Base-by-base conservation (phyloP, 441 rosid species). In the Isatis lusitanica region DNA sequence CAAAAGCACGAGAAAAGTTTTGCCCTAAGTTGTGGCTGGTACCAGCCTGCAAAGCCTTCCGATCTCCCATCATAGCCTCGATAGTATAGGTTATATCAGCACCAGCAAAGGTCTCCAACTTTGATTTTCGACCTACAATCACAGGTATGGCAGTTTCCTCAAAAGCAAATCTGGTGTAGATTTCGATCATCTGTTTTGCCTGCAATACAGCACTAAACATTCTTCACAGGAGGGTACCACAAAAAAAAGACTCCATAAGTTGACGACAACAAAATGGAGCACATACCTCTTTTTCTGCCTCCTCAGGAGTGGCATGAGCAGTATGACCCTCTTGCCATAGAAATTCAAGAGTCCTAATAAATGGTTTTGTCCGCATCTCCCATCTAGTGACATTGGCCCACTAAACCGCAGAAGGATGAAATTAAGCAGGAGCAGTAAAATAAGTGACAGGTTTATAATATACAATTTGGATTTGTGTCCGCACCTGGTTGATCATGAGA, bases 21-120 rank as follows among this genome's bases (percentile, higher is more conserved):
- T 90, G 97, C 55, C 92, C 96, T 67, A 92, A 86, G 80, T 89
- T 89, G 85, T 92, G 97, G 83, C 97, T 90, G 12, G 97, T 90
- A 62, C 97, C 95, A 74, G 97, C 96, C 68, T 89, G 97, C 79
- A 89, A 82, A 48, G 97, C 98, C 78, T 90, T 94, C 51, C 84
- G 78, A 80, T 94, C 98, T 71, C 97, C 97, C 97, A 94, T 94
- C 97, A 92, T 92, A 79, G 93, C 97, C 83, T 94, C 98, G 80
- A 94, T 92, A 17, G 97, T 94, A 75, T 89, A 90, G 9, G 97
- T 94, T 80, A 75, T 84, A 66, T 78, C 81, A 82, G 97, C 96
- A 81, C 96, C 96, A 80, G 93, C 94, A 86, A 94, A 92, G 28
- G 94, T 92, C 80, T 90, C 97, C 69, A 84, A 79, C 65, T 80